Conservation (phyloP, 345 rosid species). For the Populus pruinosa region DNA sequence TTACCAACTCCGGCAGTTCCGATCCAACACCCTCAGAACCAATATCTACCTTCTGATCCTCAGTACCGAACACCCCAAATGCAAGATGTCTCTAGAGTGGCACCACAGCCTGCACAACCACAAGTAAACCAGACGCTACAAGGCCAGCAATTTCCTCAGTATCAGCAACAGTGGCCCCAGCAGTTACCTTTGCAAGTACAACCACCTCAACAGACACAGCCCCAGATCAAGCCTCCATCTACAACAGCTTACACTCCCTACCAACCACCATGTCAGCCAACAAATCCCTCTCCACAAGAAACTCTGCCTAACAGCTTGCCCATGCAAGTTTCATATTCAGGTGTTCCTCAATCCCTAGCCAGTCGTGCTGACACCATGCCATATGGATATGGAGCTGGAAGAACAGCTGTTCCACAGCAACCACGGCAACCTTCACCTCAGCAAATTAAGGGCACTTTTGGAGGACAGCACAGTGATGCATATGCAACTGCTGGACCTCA, state of each 20-base stretch:
- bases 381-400: constrained; percentile 67
- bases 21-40: constrained; percentile 49
- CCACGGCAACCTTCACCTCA: constrained; percentile 67
- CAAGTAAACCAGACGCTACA: constrained; percentile 47
- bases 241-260: constrained; percentile 60
- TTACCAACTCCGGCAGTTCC: constrained; percentile 47
- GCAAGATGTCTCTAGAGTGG: constrained; percentile 60
- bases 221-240: constrained; percentile 64
- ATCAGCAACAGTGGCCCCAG: constrained; percentile 75
- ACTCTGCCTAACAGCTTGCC: constrained; percentile 59
- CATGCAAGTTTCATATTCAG: constrained; percentile 68
- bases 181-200: constrained; percentile 53
- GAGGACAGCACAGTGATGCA: constrained; percentile 56
- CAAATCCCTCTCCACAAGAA: constrained; percentile 60
- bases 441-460: constrained; percentile 61
- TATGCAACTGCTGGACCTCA: constrained; percentile 55
- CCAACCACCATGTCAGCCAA: constrained; percentile 46
- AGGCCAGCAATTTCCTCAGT: constrained; percentile 55
- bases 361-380: constrained; percentile 50
- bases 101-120: constrained; percentile 52
- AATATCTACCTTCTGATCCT: constrained; percentile 52
- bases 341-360: constrained; percentile 63
- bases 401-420: constrained; percentile 27
- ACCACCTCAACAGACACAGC: constrained; percentile 51
- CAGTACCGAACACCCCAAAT: constrained; percentile 64